A percentile compares a stretch with the other conserved stretches of the same genome.
These are phyloP conservation scores for Drechslerella stenobrocha DNA, from an alignment of 2,329 filamentous ascomycete species.

Conservation along the genomic window DNA sequence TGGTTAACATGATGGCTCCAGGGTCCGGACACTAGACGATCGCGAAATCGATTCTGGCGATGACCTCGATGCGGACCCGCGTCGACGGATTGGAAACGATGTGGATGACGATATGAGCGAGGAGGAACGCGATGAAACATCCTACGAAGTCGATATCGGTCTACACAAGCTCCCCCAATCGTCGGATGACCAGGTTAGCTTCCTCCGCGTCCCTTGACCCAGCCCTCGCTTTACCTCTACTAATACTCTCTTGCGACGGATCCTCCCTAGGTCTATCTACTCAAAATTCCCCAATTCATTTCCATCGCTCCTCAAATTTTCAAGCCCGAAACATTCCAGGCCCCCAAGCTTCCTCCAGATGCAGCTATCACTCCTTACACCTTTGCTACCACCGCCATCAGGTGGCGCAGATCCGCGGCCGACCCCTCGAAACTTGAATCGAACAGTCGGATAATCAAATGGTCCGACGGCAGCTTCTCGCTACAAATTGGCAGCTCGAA, in stretches of 20 bases:
- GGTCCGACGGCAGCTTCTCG: conserved; percentile 69
- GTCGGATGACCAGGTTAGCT: conserved; percentile 22
- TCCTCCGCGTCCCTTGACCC: not conserved
- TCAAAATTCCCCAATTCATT: conserved; percentile 67
- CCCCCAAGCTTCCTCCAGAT: conserved; percentile 56
- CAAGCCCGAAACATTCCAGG: conserved; percentile 64
- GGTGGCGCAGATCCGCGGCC: conserved; percentile 68
- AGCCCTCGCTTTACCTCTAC: not conserved
- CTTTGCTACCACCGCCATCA: conserved; percentile 67
- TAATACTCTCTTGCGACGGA: not conserved
- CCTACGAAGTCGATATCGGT: conserved; percentile 47
- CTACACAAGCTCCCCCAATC: conserved; percentile 42
- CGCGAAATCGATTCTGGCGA: conserved; percentile 34
- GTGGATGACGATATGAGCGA: conserved; percentile 21
- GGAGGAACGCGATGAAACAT: conserved; percentile 42
- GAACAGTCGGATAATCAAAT: conserved; percentile 67
- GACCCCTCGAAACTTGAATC: conserved; percentile 64
- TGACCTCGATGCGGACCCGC: conserved; percentile 28
- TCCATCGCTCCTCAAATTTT: conserved; percentile 66
- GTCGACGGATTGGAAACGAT: conserved; percentile 16
- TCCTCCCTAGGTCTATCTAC: conserved; percentile 61
- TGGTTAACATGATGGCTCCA: conserved; percentile 13
- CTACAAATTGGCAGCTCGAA: conserved; percentile 66
- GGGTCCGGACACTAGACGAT: conserved; percentile 20
- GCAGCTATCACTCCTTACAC: conserved; percentile 60